Evolutionary conservation across 768 basidiomycete genomes (phyloP).

Genomic region (Lentinula boryana): DNA sequence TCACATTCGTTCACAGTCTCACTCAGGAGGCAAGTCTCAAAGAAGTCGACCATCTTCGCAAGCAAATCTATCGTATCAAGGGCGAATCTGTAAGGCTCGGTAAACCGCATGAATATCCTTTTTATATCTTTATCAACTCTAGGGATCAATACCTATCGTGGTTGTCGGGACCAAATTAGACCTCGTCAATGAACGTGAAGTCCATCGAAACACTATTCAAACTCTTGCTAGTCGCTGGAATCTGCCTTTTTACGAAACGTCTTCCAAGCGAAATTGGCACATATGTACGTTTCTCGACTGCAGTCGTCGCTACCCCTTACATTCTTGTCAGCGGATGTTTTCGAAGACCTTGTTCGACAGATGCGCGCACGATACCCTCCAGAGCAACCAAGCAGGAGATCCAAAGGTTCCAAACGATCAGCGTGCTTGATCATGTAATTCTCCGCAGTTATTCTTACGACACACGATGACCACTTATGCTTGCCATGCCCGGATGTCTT

Average conservation of each 20-base stretch:
- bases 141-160: constrained; percentile 65
- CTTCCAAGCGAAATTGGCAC: constrained; percentile 83
- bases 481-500: background rate
- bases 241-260: constrained; percentile 81
- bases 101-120: background rate
- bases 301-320: background rate
- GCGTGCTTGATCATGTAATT: constrained; percentile 32
- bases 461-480: background rate
- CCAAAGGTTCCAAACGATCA: constrained; percentile 19
- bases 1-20: constrained; percentile 38
- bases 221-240: constrained; percentile 60
- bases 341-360: constrained; percentile 69
- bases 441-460: background rate
- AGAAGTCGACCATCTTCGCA: constrained; percentile 75
- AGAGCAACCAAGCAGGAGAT: constrained; percentile 27
- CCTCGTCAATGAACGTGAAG: constrained; percentile 74
- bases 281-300: constrained; percentile 23
- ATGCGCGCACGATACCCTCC: constrained; percentile 63
- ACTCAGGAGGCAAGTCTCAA: constrained; percentile 77
- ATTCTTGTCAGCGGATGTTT: constrained; percentile 44
- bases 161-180: constrained; percentile 86
- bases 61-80: constrained; percentile 78
- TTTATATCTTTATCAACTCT: background rate
- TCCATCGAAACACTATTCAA: constrained; percentile 58
- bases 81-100: constrained; percentile 43